Base-by-base conservation (phyloP, 2,329 filamentous ascomycete species). In the Metarhizium humberi region DNA sequence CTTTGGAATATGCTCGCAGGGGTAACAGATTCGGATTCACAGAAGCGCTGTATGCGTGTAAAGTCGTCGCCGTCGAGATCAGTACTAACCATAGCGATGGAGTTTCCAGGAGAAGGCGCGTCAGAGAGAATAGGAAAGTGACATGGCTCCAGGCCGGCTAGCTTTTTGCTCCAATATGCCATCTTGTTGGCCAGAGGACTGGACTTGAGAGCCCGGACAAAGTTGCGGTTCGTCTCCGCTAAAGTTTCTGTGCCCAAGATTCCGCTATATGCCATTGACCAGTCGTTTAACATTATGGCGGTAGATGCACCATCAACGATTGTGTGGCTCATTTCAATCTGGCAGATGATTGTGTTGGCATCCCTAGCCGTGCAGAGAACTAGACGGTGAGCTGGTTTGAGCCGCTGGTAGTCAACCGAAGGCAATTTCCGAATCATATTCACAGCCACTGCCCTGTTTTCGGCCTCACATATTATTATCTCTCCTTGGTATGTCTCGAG, bases 251-350 rank as follows among this genome's bases (percentile, higher is more conserved):
- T 40, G 14, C 16, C 53, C 10, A 52, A 32, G 34, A 2, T 25
- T 34, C 52, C 38, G 18, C 52, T 42, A 43, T 58, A 50, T 40
- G 53, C 47, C 47, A 29, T 36, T 43, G 55, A 51, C 53, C 53
- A 40, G 47, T 56, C 52, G 10, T 56, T 51, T 49, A 60, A 32
- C 7, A 59, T 13, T 20, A 56, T 54, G 25, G 42, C 50, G 32
- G 65, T 61, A 0, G 70, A 70, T 25, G 64, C 60, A 5, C 68
- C 69, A 29, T 72, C 70, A 3, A 64, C 63, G 10, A 71, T 57
- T 59, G 20, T 40, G 32, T 25, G 47, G 30, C 48, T 3, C 29
- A 29, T 18, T 38, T 32, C n/a, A 5, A 40, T 40, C 38, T 40
- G 38, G 14, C 38, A 40, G 38, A 40, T 40, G 38, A 40, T 40